Percentiles rank a stretch among this genome's conserved stretches.
These are phyloP conservation scores for Hericium rajendrae DNA, from an alignment of 768 basidiomycete genomes.

Conservation along the genomic window DNA sequence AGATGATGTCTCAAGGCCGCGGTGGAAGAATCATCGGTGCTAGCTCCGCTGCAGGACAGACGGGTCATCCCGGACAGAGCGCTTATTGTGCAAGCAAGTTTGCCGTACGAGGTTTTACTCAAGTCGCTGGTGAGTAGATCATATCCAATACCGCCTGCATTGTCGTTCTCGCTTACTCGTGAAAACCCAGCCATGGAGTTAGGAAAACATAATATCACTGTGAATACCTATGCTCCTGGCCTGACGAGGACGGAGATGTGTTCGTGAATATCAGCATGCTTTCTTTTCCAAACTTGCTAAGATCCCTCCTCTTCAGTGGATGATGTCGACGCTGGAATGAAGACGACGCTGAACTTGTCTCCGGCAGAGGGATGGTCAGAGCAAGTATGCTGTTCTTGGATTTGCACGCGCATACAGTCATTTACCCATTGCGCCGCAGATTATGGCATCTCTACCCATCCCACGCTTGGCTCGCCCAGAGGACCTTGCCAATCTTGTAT, in stretches of 20 bases:
- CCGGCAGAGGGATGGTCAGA: too few species aligned
- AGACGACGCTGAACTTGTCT: too few species aligned
- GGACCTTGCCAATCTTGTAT: constrained; percentile 22
- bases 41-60: neutral
- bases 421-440: too few species aligned
- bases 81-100: constrained; percentile 25
- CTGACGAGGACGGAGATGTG: constrained; percentile 13
- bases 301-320: too few species aligned
- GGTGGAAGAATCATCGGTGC: constrained; percentile 18
- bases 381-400: too few species aligned
- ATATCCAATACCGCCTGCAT: neutral
- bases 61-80: constrained; percentile 4
- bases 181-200: constrained; percentile 12
- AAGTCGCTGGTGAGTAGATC: constrained; percentile 11
- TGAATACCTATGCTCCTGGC: constrained; percentile 17
- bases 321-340: too few species aligned
- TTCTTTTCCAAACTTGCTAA: too few species aligned
- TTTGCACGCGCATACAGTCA: too few species aligned
- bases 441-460: too few species aligned
- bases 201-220: constrained; percentile 14
- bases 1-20: constrained; percentile 19
- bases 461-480: constrained; percentile 1
- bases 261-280: neutral
- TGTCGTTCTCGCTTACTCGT: neutral
- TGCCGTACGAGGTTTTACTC: constrained; percentile 22